Conservation (phyloP, 2,329 filamentous ascomycete species). For the Calonectria naviculata region DNA sequence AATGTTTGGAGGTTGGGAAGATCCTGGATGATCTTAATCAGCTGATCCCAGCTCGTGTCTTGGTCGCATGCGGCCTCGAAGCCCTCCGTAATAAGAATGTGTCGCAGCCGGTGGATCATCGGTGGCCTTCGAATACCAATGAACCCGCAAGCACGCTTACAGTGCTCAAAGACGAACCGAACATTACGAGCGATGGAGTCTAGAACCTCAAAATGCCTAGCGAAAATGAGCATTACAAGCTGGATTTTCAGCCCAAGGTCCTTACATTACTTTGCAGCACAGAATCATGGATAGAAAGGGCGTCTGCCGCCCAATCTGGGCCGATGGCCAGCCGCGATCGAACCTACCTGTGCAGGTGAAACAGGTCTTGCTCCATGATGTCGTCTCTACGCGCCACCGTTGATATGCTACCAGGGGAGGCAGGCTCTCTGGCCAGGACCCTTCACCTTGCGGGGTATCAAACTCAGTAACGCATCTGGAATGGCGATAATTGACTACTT, state of each 20-base stretch:
- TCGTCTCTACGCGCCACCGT: neutral
- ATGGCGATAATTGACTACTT: neutral
- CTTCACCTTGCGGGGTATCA: neutral
- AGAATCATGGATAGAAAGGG: neutral
- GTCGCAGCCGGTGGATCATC: neutral
- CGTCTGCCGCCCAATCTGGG: neutral
- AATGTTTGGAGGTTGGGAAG: neutral
- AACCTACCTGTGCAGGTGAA: constrained; percentile 1
- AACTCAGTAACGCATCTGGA: neutral
- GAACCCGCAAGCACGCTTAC: neutral
- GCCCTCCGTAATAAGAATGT: neutral
- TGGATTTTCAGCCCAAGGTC: no score
- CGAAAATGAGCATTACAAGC: neutral
- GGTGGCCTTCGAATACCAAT: neutral
- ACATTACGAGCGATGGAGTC: neutral
- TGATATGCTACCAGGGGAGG: neutral
- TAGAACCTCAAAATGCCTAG: neutral
- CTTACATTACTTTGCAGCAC: neutral
- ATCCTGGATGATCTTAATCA: neutral
- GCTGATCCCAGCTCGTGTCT: neutral
- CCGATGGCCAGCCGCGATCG: neutral
- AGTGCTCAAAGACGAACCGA: neutral
- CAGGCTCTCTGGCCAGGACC: neutral
- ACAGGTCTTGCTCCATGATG: neutral
- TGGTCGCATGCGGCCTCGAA: neutral